Base-by-base conservation (phyloP, 306 rosid genomes). In the Lathyrus oleraceus region DNA sequence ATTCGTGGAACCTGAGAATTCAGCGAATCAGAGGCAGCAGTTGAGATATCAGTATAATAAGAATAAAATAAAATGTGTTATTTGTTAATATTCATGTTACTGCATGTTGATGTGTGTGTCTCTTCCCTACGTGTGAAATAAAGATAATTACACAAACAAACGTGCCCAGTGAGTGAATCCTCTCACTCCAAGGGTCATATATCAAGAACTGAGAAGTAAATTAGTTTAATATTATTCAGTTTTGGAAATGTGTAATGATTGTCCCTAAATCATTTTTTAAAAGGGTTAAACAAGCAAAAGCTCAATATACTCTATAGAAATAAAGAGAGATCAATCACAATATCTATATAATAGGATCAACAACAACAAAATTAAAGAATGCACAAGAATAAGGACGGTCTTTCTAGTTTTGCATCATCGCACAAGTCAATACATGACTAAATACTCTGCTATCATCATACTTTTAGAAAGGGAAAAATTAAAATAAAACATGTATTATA, bases 1-100 rank as follows among this genome's bases (percentile, higher is more conserved):
- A 95, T 76, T 89, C 96, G 38, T 95, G 97, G 78, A 95, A 95
- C 88, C 99, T 95, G 92, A 52, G 35, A 77, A 76, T 70, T 66
- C 19, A 51, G 70, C 64, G 43, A 64, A 60, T 58, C 51, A 74
- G 54, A 59, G 53, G 68, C 72, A 13, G 12, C 44, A 65, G 71
- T 21, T 27, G 75, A 47, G 21, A 74, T 42, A 28, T 42, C 51
- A 77, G 36, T 30, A 21, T 15, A 2, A 65, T 47, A 32, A 47
- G 17, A 70, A 30, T 8, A 2, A 10, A 51, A 4, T 14, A 28
- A 45, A n/a, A 35, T 16, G 13, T 9, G 43, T 61, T 39, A 58
- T 28, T 36, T 38, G 14, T 56, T 6, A 56, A 56, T 56, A 56
- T 11, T 12, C 44, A 42, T 10, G 30, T 61, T 48, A 27, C 10